phyloP scores from a whole-genome alignment of 805 yeast species.

The Candida cerambycidarum region DNA sequence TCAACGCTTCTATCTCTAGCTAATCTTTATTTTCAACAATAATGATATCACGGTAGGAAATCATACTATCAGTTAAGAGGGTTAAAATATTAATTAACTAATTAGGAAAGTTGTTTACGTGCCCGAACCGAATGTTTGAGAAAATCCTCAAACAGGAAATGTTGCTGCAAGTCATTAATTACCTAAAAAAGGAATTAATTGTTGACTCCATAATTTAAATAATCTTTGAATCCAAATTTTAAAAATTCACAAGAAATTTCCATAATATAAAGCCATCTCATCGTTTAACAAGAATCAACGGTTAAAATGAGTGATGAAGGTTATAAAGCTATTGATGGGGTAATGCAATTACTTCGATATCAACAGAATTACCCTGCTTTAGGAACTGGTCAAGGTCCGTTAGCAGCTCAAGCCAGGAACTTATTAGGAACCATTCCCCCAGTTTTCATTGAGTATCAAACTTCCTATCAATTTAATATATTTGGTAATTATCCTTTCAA shows the following conservation, averaged over 20 bases:
- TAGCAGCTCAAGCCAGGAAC: conserved; percentile 29
- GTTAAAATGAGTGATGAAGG: conserved; percentile 4
- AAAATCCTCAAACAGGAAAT: conserved; percentile 1
- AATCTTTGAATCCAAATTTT: background rate
- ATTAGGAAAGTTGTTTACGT: background rate
- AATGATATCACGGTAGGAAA: too few relatives aligned
- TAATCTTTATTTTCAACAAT: too few relatives aligned
- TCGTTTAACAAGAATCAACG: background rate
- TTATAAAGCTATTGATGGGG: conserved; percentile 30
- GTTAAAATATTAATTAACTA: background rate
- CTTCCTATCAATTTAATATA: conserved; percentile 44
- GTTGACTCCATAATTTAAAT: background rate
- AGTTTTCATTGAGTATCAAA: conserved; percentile 35
- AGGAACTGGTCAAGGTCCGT: conserved; percentile 29
- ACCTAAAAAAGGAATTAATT: conserved; percentile 5
- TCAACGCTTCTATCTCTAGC: too few relatives aligned
- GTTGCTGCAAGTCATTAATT: conserved; percentile 8
- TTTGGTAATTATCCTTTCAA: conserved; percentile 64
- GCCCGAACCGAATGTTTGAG: conserved; percentile 1
- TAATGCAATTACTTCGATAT: conserved; percentile 27
- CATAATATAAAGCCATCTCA: too few relatives aligned
- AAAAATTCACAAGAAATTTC: background rate
- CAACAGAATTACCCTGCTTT: conserved; percentile 31
- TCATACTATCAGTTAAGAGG: too few relatives aligned
- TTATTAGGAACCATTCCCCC: conserved; percentile 44